phyloP scores from a whole-genome alignment of 2,329 filamentous ascomycete species.

The Epichloe coenophiala region DNA sequence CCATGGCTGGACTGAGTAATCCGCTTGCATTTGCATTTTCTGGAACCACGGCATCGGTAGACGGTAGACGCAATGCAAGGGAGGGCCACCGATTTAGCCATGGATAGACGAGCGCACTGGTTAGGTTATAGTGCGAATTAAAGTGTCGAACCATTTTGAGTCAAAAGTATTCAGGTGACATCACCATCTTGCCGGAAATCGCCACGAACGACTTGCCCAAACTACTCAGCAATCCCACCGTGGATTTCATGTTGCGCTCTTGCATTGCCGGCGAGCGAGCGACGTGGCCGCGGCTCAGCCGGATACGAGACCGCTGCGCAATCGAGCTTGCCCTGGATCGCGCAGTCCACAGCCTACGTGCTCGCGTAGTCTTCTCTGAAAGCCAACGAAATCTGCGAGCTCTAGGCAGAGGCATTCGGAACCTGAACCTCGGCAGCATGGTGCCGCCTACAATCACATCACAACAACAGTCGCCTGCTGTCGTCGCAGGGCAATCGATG shows the following conservation, averaged over 20 bases:
- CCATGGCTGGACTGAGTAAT: too few species aligned
- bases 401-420: slow-evolving; percentile 20
- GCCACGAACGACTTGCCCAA: slow-evolving; percentile 59
- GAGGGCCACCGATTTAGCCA: too few species aligned
- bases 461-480: background rate
- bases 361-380: slow-evolving; percentile 55
- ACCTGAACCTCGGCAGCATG: slow-evolving; percentile 12
- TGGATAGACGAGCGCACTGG: too few species aligned
- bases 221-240: slow-evolving; percentile 71
- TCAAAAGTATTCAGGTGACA: slow-evolving; percentile 88
- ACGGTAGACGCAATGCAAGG: too few species aligned
- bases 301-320: slow-evolving; percentile 75
- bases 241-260: slow-evolving; percentile 73
- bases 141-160: slow-evolving; percentile 72
- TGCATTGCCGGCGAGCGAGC: slow-evolving; percentile 69
- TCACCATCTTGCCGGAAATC: slow-evolving; percentile 80
- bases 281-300: slow-evolving; percentile 81
- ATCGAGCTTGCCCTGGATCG: slow-evolving; percentile 76
- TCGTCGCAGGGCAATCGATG: background rate
- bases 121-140: fast-evolving
- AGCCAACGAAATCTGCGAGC: slow-evolving; percentile 47
- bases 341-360: slow-evolving; percentile 55
- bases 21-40: too few species aligned
- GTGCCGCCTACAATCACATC: background rate
- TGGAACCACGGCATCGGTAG: too few species aligned